A percentile compares a stretch with the other conserved stretches of the same genome.
These are phyloP conservation scores for Diplogelasinospora grovesii DNA, from an alignment of 495 filamentous ascomycete species.

Conservation along the genomic window DNA sequence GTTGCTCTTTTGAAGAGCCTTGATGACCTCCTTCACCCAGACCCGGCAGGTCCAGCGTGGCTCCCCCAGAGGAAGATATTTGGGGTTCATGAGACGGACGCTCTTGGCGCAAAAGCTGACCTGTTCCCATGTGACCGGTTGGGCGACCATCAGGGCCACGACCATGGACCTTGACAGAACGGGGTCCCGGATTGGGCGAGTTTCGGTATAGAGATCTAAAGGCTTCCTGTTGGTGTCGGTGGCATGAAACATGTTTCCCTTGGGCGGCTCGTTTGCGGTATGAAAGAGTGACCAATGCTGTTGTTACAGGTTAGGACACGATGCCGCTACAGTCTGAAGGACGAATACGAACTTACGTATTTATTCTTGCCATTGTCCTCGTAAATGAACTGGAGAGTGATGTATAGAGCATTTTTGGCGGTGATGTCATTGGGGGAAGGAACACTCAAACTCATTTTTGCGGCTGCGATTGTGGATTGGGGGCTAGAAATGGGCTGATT, in stretches of 20 bases:
- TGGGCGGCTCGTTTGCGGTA: background rate
- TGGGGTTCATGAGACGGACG: conserved; percentile 2
- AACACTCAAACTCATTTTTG: no score
- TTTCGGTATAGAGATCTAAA: background rate
- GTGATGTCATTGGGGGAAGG: no score
- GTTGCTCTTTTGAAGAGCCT: background rate
- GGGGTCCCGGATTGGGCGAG: background rate
- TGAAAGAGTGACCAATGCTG: conserved; percentile 4
- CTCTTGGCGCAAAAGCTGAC: background rate
- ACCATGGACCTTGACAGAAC: background rate
- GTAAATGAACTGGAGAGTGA: background rate
- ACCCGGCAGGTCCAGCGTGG: conserved; percentile 2
- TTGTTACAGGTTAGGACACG: background rate
- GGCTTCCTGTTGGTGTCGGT: background rate
- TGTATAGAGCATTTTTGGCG: background rate
- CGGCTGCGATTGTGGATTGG: no score
- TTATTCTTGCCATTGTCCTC: background rate
- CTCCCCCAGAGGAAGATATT: background rate
- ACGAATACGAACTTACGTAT: background rate
- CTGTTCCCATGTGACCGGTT: background rate
- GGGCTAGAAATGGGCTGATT: no score
- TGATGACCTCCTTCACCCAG: conserved; percentile 4
- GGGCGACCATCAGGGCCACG: background rate
- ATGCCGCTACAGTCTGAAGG: background rate
- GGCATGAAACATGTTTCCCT: background rate